phyloP scores from a whole-genome alignment of 2,329 filamentous ascomycete species.

The Massarina eburnea region DNA sequence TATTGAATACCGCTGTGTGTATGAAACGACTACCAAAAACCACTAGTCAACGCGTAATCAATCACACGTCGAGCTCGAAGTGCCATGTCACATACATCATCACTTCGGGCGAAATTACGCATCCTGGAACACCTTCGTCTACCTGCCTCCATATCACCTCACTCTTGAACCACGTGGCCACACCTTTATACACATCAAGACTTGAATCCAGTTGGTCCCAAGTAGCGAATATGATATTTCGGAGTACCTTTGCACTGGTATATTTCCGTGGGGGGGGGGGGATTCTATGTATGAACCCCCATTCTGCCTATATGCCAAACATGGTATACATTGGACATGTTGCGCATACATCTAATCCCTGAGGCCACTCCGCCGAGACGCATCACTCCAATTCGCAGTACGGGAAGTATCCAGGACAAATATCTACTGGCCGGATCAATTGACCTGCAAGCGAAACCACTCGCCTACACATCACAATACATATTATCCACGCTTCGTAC shows the following conservation, averaged over 20 bases:
- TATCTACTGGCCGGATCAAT: background rate
- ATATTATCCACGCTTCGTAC: background rate
- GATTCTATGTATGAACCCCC: background rate
- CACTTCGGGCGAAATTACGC: background rate
- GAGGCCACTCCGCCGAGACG: background rate
- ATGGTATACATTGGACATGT: background rate
- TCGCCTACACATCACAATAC: no score
- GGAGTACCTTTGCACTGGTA: conserved; percentile 4
- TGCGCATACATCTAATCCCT: background rate
- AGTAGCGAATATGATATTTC: background rate
- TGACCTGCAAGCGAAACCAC: background rate
- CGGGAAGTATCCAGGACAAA: no score
- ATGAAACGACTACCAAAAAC: background rate
- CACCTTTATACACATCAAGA: no score
- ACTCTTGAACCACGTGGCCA: no score
- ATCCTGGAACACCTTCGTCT: background rate
- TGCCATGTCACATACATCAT: background rate
- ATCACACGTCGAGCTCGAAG: no score
- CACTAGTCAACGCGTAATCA: background rate
- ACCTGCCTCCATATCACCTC: background rate
- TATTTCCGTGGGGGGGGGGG: background rate
- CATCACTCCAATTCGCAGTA: no score
- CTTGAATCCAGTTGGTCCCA: background rate
- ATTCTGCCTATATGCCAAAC: background rate
- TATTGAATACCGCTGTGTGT: no score